Evolutionary conservation across 2,329 filamentous ascomycete genomes (phyloP).

Genomic region (Teratosphaeria gauchensis): DNA sequence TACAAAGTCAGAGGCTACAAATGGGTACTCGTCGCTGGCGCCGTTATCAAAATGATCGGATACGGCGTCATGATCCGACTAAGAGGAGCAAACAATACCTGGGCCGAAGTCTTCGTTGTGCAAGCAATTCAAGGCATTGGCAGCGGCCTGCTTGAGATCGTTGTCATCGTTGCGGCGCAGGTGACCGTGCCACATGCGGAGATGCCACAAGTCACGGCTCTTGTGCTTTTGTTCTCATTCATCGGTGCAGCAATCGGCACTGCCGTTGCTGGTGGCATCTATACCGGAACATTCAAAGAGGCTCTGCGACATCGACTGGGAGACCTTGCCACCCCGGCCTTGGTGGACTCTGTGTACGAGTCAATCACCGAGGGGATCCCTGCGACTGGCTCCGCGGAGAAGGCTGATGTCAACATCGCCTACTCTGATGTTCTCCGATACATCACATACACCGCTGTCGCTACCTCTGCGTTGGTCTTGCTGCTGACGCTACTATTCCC

Average conservation of each 20-base stretch:
- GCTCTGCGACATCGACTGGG: conserved; percentile 31
- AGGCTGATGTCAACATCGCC: conserved; percentile 35
- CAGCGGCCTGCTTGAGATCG: conserved; percentile 25
- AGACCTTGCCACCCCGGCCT: conserved; percentile 15
- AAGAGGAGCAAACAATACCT: conserved; percentile 33
- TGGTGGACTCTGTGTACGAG: conserved; percentile 34
- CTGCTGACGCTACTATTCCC: background rate
- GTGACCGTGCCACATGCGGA: conserved; percentile 38
- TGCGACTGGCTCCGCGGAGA: conserved; percentile 31
- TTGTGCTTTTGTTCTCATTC: conserved; percentile 36
- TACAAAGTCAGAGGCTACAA: conserved; percentile 37
- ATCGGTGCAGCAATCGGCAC: conserved; percentile 31
- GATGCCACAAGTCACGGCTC: conserved; percentile 39
- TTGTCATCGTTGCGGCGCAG: conserved; percentile 36
- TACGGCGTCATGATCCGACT: conserved; percentile 44
- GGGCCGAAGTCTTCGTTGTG: conserved; percentile 39
- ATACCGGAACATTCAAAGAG: conserved; percentile 36
- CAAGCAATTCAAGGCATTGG: conserved; percentile 42
- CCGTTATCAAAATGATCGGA: conserved; percentile 36
- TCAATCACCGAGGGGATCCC: conserved; percentile 37
- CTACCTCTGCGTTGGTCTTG: background rate
- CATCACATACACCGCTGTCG: background rate
- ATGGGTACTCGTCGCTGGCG: conserved; percentile 35
- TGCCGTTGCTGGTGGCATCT: conserved; percentile 41
- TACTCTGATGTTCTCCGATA: conserved; percentile 1